Conservation (phyloP, 2,329 filamentous ascomycete genomes). For the Alternaria sp. region DNA sequence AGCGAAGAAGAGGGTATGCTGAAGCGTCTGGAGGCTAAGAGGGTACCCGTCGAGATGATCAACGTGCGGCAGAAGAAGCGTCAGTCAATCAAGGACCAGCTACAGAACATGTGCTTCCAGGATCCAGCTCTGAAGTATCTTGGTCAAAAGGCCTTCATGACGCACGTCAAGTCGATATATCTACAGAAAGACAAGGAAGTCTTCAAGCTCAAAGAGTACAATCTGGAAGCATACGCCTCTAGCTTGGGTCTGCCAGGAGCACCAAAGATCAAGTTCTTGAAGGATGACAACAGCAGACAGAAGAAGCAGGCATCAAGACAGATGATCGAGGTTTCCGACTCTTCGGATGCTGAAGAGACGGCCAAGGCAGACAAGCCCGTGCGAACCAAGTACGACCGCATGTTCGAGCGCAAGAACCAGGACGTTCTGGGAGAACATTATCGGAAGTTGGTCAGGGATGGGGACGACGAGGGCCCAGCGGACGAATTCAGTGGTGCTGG, state of each 20-base stretch:
- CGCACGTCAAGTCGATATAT: constrained; percentile 83
- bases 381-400: constrained; percentile 93
- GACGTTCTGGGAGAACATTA: constrained; percentile 95
- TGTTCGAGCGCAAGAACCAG: constrained; percentile 97
- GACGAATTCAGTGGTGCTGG: constrained; percentile 41
- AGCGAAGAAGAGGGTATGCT: constrained; percentile 94
- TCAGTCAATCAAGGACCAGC: constrained; percentile 78
- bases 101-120: constrained; percentile 96
- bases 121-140: constrained; percentile 93
- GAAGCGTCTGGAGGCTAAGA: constrained; percentile 82
- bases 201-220: constrained; percentile 82
- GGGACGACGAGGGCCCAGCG: constrained; percentile 49
- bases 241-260: constrained; percentile 89
- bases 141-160: constrained; percentile 94
- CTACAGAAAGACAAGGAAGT: constrained; percentile 90
- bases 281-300: constrained; percentile 84
- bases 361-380: constrained; percentile 68
- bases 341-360: constrained; percentile 62
- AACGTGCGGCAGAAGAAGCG: constrained; percentile 90
- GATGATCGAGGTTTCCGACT: constrained; percentile 64
- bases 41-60: constrained; percentile 85
- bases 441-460: constrained; percentile 75
- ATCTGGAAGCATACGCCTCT: constrained; percentile 83
- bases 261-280: constrained; percentile 90
- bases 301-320: constrained; percentile 84